These are phyloP conservation scores for Pyrenophora seminiperda DNA, from an alignment of 2,329 filamentous ascomycete genomes.

Conservation along the genomic window DNA sequence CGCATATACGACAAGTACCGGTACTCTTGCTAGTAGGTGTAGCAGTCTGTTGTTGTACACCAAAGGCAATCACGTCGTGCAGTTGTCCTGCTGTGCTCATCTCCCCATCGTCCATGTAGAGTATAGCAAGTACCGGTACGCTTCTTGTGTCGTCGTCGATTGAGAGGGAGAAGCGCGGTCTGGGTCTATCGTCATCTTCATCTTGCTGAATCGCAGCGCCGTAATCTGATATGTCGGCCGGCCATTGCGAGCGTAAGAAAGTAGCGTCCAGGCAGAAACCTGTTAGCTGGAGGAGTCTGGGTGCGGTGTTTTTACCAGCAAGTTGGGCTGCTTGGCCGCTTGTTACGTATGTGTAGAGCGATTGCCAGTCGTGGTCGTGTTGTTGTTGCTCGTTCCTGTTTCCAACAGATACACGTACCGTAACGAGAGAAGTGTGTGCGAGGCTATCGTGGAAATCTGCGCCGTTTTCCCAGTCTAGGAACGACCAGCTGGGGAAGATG, in stretches of 20 bases:
- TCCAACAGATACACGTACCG: background rate
- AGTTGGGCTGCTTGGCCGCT: background rate
- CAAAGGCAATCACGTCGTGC: background rate
- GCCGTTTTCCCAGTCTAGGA: background rate
- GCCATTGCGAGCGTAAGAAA: background rate
- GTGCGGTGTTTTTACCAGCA: background rate
- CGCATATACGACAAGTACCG: background rate
- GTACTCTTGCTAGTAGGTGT: too few relatives aligned
- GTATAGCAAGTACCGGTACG: background rate
- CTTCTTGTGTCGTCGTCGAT: background rate
- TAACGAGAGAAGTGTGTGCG: background rate
- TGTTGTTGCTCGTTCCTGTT: too few relatives aligned
- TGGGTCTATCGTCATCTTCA: background rate
- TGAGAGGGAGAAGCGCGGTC: background rate
- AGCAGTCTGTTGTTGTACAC: too few relatives aligned
- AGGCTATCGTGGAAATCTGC: background rate
- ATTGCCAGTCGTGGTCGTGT: too few relatives aligned
- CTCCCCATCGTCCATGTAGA: background rate
- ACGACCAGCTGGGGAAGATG: constrained; percentile 4
- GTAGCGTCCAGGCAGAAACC: background rate
- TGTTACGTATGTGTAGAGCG: background rate
- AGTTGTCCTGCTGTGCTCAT: background rate
- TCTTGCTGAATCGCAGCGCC: background rate
- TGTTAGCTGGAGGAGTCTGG: background rate
- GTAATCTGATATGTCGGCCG: background rate